phyloP scores from a whole-genome alignment of 192 early-diverging fungal species.

The Anaeromyces robustus region DNA sequence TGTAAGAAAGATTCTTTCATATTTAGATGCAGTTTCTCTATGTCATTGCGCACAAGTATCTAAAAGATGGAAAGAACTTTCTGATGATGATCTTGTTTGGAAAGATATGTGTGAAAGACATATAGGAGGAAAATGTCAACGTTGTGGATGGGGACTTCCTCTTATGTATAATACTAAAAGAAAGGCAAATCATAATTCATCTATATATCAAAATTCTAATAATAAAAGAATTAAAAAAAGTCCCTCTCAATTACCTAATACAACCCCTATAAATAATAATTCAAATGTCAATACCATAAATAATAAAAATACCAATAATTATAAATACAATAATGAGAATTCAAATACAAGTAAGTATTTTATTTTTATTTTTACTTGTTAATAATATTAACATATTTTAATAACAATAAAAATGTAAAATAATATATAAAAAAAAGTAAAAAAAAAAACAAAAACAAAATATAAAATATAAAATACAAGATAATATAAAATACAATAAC shows the following conservation, averaged over 20 bases:
- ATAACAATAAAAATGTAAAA: no score
- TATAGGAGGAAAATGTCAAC: slow-evolving; percentile 86
- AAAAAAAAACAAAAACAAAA: no score
- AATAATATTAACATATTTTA: no score
- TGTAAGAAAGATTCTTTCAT: slow-evolving; percentile 68
- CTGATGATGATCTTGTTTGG: slow-evolving; percentile 90
- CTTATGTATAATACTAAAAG: slow-evolving; percentile 35
- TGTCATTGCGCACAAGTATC: slow-evolving; percentile 83
- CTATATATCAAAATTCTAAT: not conserved
- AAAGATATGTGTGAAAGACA: slow-evolving; percentile 95
- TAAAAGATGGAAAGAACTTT: slow-evolving; percentile 59
- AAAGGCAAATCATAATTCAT: not conserved
- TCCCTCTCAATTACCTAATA: not conserved
- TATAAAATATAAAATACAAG: no score
- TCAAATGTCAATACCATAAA: slow-evolving; percentile 10
- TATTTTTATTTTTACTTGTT: no score
- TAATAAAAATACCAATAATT: slow-evolving; percentile 13
- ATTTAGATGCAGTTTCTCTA: slow-evolving; percentile 78
- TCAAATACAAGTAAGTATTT: slow-evolving; percentile 9
- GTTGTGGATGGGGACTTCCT: slow-evolving; percentile 96
- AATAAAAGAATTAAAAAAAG: not conserved
- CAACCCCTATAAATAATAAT: not conserved
- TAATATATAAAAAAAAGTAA: no score
- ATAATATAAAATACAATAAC: no score
- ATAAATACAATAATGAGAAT: slow-evolving; percentile 8